Percentiles rank a stretch among this genome's conserved stretches.
These are phyloP conservation scores for Filosporella fistucella DNA, from an alignment of 495 filamentous ascomycete genomes.

Conservation along the genomic window DNA sequence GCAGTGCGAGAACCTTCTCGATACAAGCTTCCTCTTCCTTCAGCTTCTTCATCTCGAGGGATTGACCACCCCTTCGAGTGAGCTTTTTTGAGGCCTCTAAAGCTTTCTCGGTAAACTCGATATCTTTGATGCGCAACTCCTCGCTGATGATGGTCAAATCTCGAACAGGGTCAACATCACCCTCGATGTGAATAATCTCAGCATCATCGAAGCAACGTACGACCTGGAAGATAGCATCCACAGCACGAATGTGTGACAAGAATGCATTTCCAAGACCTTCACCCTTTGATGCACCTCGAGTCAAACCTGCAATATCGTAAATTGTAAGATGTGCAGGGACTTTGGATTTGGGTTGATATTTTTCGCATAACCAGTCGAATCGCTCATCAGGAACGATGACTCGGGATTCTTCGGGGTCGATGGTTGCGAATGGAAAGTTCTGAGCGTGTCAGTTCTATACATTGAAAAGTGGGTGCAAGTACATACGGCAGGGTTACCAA, in stretches of 20 bases:
- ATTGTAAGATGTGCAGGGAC: constrained; percentile 97
- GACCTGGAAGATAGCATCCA: constrained; percentile 99
- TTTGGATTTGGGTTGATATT: constrained; percentile 93
- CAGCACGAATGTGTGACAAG: constrained; percentile 96
- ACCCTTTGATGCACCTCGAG: constrained; percentile 92
- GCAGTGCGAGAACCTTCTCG: constrained; percentile 74
- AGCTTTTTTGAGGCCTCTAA: constrained; percentile 86
- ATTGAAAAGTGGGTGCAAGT: constrained; percentile 1
- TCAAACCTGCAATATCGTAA: constrained; percentile 98
- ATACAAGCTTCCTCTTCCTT: constrained; percentile 92
- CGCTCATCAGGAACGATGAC: constrained; percentile 96
- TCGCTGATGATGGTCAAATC: constrained; percentile 96
- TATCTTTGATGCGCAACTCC: constrained; percentile 96
- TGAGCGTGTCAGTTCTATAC: constrained; percentile 25
- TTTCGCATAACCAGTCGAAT: constrained; percentile 91
- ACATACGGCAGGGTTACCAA: constrained; percentile 93
- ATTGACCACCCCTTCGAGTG: constrained; percentile 90
- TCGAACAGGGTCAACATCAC: constrained; percentile 90
- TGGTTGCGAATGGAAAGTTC: constrained; percentile 99
- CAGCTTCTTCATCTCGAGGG: constrained; percentile 95
- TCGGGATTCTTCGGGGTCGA: constrained; percentile 96
- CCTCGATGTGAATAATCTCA: constrained; percentile 99
- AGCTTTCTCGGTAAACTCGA: constrained; percentile 96
- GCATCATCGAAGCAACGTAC: constrained; percentile 99
- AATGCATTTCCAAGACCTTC: constrained; percentile 97